phyloP scores from a whole-genome alignment of 2,329 filamentous ascomycete species.

The Xylaria sp. region DNA sequence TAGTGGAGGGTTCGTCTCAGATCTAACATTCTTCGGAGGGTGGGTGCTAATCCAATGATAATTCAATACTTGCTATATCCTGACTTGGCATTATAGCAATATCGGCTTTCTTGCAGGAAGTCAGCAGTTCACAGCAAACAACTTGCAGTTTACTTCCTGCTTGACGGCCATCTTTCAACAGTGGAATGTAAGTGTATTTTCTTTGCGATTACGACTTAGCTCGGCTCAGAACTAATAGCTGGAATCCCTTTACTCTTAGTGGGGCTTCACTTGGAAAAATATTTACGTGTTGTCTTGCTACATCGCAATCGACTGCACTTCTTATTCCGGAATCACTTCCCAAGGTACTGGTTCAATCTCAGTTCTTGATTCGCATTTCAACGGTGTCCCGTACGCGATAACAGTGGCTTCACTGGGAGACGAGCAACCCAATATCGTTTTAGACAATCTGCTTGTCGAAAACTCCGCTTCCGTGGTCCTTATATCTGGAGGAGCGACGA shows the following conservation, averaged over 20 bases:
- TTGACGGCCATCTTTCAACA: background rate
- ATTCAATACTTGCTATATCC: no score
- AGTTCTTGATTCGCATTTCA: background rate
- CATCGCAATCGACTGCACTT: background rate
- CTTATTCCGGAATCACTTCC: background rate
- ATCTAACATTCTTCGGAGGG: background rate
- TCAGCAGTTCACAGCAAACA: background rate
- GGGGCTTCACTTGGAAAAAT: constrained; percentile 6
- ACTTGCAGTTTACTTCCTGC: background rate
- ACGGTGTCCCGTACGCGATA: background rate
- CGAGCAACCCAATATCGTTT: background rate
- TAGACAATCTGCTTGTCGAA: background rate
- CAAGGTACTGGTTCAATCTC: background rate
- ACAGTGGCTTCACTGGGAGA: background rate
- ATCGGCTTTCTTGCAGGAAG: background rate
- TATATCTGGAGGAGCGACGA: background rate
- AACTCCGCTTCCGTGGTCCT: background rate
- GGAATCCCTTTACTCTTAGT: background rate
- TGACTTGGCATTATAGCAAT: background rate
- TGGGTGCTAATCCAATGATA: no score
- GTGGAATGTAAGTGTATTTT: background rate
- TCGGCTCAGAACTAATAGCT: no score
- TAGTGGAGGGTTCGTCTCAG: background rate
- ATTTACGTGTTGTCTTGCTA: background rate
- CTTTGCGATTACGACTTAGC: no score